phyloP scores from a whole-genome alignment of 306 rosid genomes.

The Lathyrus aphaca region DNA sequence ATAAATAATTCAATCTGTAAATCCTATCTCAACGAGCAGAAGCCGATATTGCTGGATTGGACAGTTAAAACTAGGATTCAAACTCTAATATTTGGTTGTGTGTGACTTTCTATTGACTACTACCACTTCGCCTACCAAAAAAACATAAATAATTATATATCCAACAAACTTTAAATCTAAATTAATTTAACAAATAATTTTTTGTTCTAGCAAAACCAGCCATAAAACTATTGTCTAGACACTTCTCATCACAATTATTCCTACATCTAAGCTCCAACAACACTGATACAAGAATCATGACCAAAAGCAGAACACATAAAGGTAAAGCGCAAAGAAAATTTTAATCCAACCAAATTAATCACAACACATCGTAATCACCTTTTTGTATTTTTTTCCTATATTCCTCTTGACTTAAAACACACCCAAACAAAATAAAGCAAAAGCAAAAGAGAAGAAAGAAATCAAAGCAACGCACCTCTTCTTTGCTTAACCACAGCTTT shows the following conservation, averaged over 20 bases:
- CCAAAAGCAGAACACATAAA: conserved; percentile 16
- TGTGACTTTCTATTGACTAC: too few relatives aligned
- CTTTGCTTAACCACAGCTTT: conserved; percentile 63
- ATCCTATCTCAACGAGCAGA: too few relatives aligned
- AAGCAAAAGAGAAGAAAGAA: conserved; percentile 12
- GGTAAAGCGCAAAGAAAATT: conserved; percentile 39
- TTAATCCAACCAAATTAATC: not conserved
- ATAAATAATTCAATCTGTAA: not conserved
- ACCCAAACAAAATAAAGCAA: conserved; percentile 35
- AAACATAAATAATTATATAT: not conserved
- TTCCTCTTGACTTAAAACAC: conserved; percentile 36
- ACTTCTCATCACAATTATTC: conserved; percentile 8
- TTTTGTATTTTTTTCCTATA: not conserved
- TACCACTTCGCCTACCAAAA: too few relatives aligned
- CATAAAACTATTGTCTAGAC: not conserved
- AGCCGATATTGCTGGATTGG: too few relatives aligned
- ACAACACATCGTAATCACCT: conserved; percentile 37
- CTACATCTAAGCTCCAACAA: conserved; percentile 2
- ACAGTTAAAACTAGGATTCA: too few relatives aligned
- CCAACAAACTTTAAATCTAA: not conserved
- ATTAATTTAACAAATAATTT: not conserved
- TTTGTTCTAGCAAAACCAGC: not conserved
- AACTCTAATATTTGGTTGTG: too few relatives aligned
- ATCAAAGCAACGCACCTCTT: conserved; percentile 64
- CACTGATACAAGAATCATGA: not conserved